phyloP scores from a whole-genome alignment of 2,329 filamentous ascomycete species.

The Aspergillus intermedius region DNA sequence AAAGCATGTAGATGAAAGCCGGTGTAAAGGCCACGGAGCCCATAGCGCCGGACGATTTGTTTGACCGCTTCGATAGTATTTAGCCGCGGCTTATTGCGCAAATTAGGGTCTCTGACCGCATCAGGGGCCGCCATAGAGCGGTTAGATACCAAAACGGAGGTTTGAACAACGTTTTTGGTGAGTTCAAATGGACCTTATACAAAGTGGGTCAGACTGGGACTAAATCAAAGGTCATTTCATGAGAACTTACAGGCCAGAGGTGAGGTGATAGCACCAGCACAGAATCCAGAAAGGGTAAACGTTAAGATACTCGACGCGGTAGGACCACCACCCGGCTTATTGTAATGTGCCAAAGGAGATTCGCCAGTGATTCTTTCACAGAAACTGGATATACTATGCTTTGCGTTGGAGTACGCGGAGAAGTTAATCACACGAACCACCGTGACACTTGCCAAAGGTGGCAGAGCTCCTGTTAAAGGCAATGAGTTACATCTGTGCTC shows the following conservation, averaged over 20 bases:
- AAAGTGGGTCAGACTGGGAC: neutral
- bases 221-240: neutral
- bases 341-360: slow-evolving; percentile 36
- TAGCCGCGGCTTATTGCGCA: slow-evolving; percentile 35
- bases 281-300: slow-evolving; percentile 37
- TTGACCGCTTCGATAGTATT: slow-evolving; percentile 37
- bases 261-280: slow-evolving; percentile 36
- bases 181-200: slow-evolving; percentile 40
- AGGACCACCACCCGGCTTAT: slow-evolving; percentile 37
- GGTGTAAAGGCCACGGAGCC: slow-evolving; percentile 40
- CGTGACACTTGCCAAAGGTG: slow-evolving; percentile 41
- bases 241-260: slow-evolving; percentile 38
- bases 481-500: neutral
- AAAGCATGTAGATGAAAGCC: slow-evolving; percentile 40
- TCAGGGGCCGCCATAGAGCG: slow-evolving; percentile 32
- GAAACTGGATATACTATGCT: slow-evolving; percentile 34
- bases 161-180: slow-evolving; percentile 45
- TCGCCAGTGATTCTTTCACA: slow-evolving; percentile 36
- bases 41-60: slow-evolving; percentile 39
- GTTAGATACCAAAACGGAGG: slow-evolving; percentile 41
- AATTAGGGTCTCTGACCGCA: slow-evolving; percentile 25
- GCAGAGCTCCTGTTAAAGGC: slow-evolving; percentile 31
- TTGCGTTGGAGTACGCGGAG: slow-evolving; percentile 40
- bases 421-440: slow-evolving; percentile 41
- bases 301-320: slow-evolving; percentile 36